phyloP scores from a whole-genome alignment of 306 rosid genomes.

The Glycine tomentella region DNA sequence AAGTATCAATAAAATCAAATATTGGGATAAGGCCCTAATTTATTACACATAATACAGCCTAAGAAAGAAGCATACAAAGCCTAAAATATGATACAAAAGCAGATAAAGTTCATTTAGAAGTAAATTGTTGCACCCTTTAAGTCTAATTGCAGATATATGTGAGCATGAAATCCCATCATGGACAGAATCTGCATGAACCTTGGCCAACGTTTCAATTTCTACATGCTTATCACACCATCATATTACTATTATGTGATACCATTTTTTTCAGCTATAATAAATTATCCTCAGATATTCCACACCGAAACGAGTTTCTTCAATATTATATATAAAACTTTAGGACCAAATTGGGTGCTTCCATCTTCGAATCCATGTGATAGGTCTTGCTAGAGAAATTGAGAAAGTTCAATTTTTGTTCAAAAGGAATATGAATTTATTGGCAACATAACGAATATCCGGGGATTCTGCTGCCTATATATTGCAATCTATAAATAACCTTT shows the following conservation, averaged over 20 bases:
- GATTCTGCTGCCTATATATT: too few relatives aligned
- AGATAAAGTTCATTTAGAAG: background rate
- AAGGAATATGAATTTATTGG: too few relatives aligned
- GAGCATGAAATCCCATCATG: background rate
- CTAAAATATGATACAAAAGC: background rate
- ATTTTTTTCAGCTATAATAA: background rate
- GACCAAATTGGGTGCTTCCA: background rate
- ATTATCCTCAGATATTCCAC: background rate
- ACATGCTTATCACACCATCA: background rate
- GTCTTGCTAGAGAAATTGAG: background rate
- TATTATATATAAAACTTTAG: background rate
- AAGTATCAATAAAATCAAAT: conserved; percentile 39
- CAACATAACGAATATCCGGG: too few relatives aligned
- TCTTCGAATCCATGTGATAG: background rate
- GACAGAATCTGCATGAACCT: background rate
- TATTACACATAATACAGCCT: conserved; percentile 6
- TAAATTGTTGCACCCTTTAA: background rate
- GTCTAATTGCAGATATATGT: background rate
- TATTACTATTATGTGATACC: background rate
- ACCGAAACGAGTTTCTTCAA: background rate
- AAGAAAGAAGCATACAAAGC: background rate
- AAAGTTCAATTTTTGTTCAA: too few relatives aligned
- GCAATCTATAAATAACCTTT: too few relatives aligned
- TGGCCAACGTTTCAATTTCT: background rate
- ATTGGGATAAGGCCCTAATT: conserved; percentile 1